Conservation (phyloP, 805 yeast genomes). For the Lachancea waltii region DNA sequence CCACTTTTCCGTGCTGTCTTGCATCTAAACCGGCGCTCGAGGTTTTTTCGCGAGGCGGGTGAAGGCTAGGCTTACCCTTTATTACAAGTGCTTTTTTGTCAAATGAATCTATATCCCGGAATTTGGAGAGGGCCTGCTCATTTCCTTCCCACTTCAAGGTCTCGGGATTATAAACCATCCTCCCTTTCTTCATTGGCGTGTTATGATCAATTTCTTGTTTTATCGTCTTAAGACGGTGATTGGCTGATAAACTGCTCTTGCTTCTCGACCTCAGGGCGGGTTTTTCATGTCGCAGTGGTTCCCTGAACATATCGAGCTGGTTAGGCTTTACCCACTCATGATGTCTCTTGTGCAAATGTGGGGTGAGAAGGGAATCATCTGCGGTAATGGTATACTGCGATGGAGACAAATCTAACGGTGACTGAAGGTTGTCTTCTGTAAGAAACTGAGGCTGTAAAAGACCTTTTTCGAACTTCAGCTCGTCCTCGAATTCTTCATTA, state of each 20-base stretch:
- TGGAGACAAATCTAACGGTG: constrained; percentile 20
- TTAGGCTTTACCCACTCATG: constrained; percentile 17
- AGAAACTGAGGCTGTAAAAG: constrained; percentile 26
- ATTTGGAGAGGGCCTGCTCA: constrained; percentile 22
- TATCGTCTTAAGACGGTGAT: constrained; percentile 19
- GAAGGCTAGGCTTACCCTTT: constrained; percentile 10
- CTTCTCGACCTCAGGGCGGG: not conserved
- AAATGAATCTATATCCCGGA: constrained; percentile 19
- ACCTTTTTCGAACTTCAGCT: constrained; percentile 19
- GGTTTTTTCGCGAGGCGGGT: constrained; percentile 2
- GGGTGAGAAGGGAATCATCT: constrained; percentile 25
- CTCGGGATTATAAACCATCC: constrained; percentile 28
- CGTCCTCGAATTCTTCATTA: constrained; percentile 14
- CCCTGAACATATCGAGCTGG: constrained; percentile 22
- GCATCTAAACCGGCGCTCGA: not conserved
- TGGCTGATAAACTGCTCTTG: not conserved
- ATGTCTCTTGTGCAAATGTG: constrained; percentile 24
- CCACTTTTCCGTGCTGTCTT: constrained; percentile 16
- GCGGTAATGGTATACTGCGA: constrained; percentile 24
- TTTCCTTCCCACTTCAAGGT: constrained; percentile 31
- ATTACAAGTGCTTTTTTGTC: constrained; percentile 24
- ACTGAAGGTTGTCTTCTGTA: constrained; percentile 11
- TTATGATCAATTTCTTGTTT: constrained; percentile 32
- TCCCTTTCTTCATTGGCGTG: constrained; percentile 29
- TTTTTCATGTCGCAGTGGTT: constrained; percentile 7